Base-by-base conservation (phyloP, 2,329 filamentous ascomycete species). In the Chaetomiaceae sp. region DNA sequence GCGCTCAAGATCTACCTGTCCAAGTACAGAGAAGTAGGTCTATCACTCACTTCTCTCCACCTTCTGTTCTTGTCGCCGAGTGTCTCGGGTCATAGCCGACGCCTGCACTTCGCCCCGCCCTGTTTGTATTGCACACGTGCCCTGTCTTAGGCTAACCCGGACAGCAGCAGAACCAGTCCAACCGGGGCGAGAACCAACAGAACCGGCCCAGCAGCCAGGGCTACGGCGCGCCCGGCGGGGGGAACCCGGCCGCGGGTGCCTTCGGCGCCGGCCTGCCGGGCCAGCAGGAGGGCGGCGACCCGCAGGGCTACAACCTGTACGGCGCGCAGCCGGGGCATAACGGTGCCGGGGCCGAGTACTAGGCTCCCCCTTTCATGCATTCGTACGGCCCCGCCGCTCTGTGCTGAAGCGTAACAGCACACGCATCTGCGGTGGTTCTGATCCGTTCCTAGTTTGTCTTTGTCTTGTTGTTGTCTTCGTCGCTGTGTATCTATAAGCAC, bases 1-100 rank as follows among this genome's bases (percentile, higher is more conserved):
- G 93, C 93, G 1, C 75, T 98, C 48, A 98, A 98, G 70, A 96
- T 98, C 58, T 98, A 98, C 66, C 78, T 98, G 34, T 88, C 90
- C 50, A 93, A 96, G 65, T 98, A 97, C 68, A 84, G 93, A 67
- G 93, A 98, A 79, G 93, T 97, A 78, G 80, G 50, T 38, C 20
- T 22, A 27, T 40, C 35, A 18, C n/a, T 18, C 20, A n/a, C 18
- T 12, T n/a, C n/a, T n/a, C n/a, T n/a, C n/a, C n/a, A n/a, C n/a
- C n/a, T n/a, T n/a, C n/a, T n/a, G n/a, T n/a, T n/a, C n/a, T n/a
- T n/a, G n/a, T 8, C 34, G 17, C 11, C 10, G 12, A 24, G 6
- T 9, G 22, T 24, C 22, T 24, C 22, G 22, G 6, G 22, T 9
- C 22, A n/a, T n/a, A n/a, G n/a, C 22, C 5, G 22, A 24, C 22